Percentiles rank a stretch among this genome's conserved stretches.
phyloP scores from a whole-genome alignment of 805 yeast species.

The Wickerhamomyces queroliae region DNA sequence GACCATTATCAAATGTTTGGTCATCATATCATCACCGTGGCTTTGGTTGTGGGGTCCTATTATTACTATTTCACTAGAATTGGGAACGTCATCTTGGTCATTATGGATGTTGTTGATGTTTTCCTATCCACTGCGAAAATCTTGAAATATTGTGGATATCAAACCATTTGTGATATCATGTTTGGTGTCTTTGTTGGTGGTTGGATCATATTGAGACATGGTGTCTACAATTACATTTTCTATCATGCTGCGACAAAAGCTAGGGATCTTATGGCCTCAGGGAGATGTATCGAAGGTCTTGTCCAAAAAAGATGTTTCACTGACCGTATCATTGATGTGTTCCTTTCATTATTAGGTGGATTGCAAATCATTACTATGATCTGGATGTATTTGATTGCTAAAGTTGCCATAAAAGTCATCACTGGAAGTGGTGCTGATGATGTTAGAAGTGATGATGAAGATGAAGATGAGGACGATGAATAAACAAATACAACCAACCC shows the following conservation, averaged over 20 bases:
- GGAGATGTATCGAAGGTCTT: slow-evolving; percentile 32
- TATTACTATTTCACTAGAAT: slow-evolving; percentile 64
- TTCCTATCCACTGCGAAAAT: slow-evolving; percentile 68
- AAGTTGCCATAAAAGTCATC: slow-evolving; percentile 65
- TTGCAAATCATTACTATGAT: slow-evolving; percentile 59
- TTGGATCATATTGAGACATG: slow-evolving; percentile 75
- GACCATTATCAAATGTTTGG: slow-evolving; percentile 83
- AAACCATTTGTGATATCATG: slow-evolving; percentile 56
- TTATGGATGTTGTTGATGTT: slow-evolving; percentile 84
- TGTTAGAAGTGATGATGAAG: slow-evolving; percentile 78
- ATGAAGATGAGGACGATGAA: slow-evolving; percentile 25
- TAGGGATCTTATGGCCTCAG: slow-evolving; percentile 36
- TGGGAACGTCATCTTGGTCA: slow-evolving; percentile 70
- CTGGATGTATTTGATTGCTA: slow-evolving; percentile 73
- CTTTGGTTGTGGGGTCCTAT: slow-evolving; percentile 67
- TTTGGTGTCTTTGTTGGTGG: slow-evolving; percentile 59
- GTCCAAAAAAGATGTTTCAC: slow-evolving; percentile 45
- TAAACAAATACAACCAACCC: background rate
- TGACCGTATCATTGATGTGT: slow-evolving; percentile 34
- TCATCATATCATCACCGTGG: slow-evolving; percentile 79
- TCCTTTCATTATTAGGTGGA: slow-evolving; percentile 52
- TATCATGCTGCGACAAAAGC: slow-evolving; percentile 51
- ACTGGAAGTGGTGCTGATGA: slow-evolving; percentile 80
- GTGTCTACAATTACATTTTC: slow-evolving; percentile 60
- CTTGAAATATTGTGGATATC: slow-evolving; percentile 64